These are phyloP conservation scores for Fusarium pseudograminearum DNA, from an alignment of 2,329 filamentous ascomycete species.

Conservation along the genomic window DNA sequence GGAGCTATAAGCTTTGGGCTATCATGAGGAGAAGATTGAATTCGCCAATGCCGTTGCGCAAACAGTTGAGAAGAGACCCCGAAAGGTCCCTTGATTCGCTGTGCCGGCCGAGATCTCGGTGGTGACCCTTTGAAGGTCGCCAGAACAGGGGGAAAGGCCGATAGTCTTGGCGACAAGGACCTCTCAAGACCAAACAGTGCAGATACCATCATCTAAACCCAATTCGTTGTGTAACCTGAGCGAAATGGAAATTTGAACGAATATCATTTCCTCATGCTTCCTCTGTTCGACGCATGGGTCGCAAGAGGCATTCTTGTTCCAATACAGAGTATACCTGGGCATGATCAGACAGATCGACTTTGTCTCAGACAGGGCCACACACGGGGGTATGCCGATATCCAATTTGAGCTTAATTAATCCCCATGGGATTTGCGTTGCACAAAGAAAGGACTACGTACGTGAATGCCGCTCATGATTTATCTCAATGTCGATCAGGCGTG, in stretches of 20 bases:
- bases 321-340: not conserved
- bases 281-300: conserved; percentile 3
- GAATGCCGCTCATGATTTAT: conserved; percentile 30
- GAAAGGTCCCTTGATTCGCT: conserved; percentile 36
- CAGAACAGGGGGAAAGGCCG: conserved; percentile 33
- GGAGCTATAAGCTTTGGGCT: not conserved
- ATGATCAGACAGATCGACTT: conserved; percentile 32
- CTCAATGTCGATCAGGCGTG: conserved; percentile 30
- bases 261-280: conserved; percentile 17
- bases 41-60: not conserved
- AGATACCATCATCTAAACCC: conserved; percentile 10
- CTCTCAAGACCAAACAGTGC: conserved; percentile 30
- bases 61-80: conserved; percentile 2
- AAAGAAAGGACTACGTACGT: conserved; percentile 16
- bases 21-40: not conserved
- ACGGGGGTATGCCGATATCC: conserved; percentile 18
- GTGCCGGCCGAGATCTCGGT: conserved; percentile 40
- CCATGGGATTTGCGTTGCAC: conserved; percentile 35
- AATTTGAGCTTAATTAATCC: conserved; percentile 31
- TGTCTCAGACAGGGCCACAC: conserved; percentile 8
- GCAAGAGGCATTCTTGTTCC: conserved; percentile 8
- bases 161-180: conserved; percentile 43
- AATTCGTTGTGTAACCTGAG: conserved; percentile 27
- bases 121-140: conserved; percentile 26
- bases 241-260: conserved; percentile 25